Evolutionary conservation across 768 basidiomycete species (phyloP), one percentile per base, ranked within the genome.

Genomic region (Inosperma sp.): DNA sequence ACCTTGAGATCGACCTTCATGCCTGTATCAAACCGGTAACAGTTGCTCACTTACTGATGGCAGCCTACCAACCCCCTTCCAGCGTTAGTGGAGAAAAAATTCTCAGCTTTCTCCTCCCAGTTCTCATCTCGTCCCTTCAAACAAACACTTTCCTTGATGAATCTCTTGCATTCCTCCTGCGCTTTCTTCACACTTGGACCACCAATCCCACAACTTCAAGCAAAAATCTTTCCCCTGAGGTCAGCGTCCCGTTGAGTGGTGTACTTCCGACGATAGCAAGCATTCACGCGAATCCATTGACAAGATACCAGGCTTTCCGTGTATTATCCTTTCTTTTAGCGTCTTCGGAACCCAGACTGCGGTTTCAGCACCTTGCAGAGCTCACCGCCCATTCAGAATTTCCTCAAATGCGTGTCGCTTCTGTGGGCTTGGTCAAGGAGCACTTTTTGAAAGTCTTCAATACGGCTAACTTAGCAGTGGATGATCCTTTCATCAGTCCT

Each of bases 361-460:
- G 80, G 3, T 66, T 88, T 13, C 74, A 79, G 34, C 65, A 83
- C 7, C 70, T 89, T 3, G 65, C 70, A 9, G 81, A 81, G 29
- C 71, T 88, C 17, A 73, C 78, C 14, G 57, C 59, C 2, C 72
- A 80, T 50, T 63, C 65, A 5, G 68, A 78, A 13, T 77, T 78
- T 39, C 82, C 82, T 0, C 83, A 85, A 59, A 85, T 89, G 75
- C 75, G 82, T 7, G 78, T 81, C 0, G 83, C 86, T 1, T 78
- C 83, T 0, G 72, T 90, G 0, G 82, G 83, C 0, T 69, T 89
- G 2, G 73, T 88, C 1, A 86, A 84, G 61, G 85, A 89, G 44
- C 78, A 80, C 1, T 67, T 83, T 1, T 62, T 89, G 9, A 77
- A 83, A 42, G 78, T 73, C 0, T 64, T 77, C 7, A 56, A 68